Base-by-base conservation (phyloP, 2,329 filamentous ascomycete genomes). In the Penicillium sclerotiorum region DNA sequence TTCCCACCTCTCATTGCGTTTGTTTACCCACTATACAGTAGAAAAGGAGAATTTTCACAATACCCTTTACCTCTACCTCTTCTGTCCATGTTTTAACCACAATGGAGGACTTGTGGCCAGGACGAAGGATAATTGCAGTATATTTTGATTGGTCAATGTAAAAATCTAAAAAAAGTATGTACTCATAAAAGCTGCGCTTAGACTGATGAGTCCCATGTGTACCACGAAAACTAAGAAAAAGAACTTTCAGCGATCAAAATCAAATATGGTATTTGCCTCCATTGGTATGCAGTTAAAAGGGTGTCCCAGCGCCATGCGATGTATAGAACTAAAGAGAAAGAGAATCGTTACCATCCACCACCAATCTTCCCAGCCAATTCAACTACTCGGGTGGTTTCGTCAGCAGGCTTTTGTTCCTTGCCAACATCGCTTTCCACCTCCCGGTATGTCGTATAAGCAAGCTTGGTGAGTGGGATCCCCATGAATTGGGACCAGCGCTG, bases 361-460 rank as follows among this genome's bases (percentile, higher is more conserved):
- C 92, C 94, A 61, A 92, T 89, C 72, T 91, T 94, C 48, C 90
- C 87, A 39, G 93, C 93, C 64, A 99, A 79, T 65, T 94, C 90
- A 50, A 91, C 88, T 33, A 96, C 92, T 52, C 86, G 83, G 65
- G 95, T 88, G 36, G 89, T 87, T 66, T 91, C 88, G 52, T 79
- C 79, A 77, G 70, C 77, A 13, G 68, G 60, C 6, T 56, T 62
- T 57, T 79, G 77, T 56, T 82, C 80, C 75, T 94, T 95, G 43
- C 94, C 94, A 36, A 99, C 90, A 68, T 97, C 90, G 74, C 93
- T 96, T 63, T 96, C 86, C 18, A 99, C 93, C 72, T 92, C 87
- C 55, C 94, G 85, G 75, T 90, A 99, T 44, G 85, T 95, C 49
- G 94, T 99, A 70, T 87, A 89, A 49, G 85, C 83, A 64, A 99